Evolutionary conservation across 2,329 filamentous ascomycete genomes (phyloP).

Genomic region (Xylaria sp.): DNA sequence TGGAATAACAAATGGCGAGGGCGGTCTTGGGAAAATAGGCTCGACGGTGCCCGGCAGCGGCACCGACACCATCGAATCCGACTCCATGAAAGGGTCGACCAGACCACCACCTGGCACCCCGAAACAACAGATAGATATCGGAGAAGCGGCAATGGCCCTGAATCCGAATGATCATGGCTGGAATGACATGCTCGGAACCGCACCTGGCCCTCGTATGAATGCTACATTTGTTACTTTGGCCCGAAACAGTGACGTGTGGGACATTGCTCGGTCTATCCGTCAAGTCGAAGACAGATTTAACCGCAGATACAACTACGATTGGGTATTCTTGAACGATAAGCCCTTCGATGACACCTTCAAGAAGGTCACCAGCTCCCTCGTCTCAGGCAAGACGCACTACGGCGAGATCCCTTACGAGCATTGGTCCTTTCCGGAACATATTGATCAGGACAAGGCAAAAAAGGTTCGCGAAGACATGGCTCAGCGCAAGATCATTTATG

Average conservation of each 20-base stretch:
- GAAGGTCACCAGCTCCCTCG: slow-evolving; percentile 85
- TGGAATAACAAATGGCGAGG: slow-evolving; percentile 27
- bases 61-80: slow-evolving; percentile 41
- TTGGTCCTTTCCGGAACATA: slow-evolving; percentile 96
- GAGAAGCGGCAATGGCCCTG: slow-evolving; percentile 61
- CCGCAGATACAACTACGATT: slow-evolving; percentile 94
- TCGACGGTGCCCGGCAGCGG: slow-evolving; percentile 34
- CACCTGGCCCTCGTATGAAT: slow-evolving; percentile 83
- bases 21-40: slow-evolving; percentile 30
- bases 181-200: slow-evolving; percentile 62
- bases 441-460: slow-evolving; percentile 92
- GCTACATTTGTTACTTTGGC: slow-evolving; percentile 97
- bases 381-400: slow-evolving; percentile 93
- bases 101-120: slow-evolving; percentile 43
- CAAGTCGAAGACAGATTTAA: slow-evolving; percentile 99
- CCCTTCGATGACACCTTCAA: slow-evolving; percentile 95
- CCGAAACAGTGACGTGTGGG: slow-evolving; percentile 93
- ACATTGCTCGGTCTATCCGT: slow-evolving; percentile 94
- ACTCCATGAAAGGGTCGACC: slow-evolving; percentile 44
- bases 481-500: slow-evolving; percentile 95
- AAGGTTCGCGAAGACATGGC: slow-evolving; percentile 95
- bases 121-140: slow-evolving; percentile 51
- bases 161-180: slow-evolving; percentile 63
- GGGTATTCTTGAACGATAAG: slow-evolving; percentile 98
- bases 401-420: slow-evolving; percentile 90